A percentile compares a stretch with the other conserved stretches of the same genome.
Conservation (phyloP, 768 basidiomycete genomes). For the Agaricus blazei region DNA sequence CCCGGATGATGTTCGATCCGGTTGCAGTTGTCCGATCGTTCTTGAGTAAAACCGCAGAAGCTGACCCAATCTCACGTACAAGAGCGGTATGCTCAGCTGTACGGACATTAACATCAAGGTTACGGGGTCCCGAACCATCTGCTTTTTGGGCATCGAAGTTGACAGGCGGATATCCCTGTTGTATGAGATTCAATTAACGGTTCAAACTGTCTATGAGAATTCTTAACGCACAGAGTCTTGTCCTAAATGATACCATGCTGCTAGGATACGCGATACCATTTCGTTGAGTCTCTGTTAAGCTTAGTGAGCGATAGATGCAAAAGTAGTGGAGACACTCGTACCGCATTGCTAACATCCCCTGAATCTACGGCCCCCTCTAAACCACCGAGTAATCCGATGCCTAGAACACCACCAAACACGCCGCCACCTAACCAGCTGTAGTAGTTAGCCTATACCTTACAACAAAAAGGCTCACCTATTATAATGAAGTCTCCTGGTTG, state of each 20-base stretch:
- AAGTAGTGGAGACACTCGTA: constrained; percentile 12
- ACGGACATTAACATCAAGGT: constrained; percentile 38
- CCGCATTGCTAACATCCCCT: constrained; percentile 27
- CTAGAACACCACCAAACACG: constrained; percentile 17
- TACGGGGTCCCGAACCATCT: constrained; percentile 39
- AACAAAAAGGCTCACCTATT: constrained; percentile 25
- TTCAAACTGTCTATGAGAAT: no score
- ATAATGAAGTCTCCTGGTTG: constrained; percentile 46
- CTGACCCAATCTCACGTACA: constrained; percentile 58
- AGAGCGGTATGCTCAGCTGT: constrained; percentile 42
- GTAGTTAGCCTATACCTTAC: not conserved
- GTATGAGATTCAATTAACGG: not conserved
- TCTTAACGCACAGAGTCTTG: constrained; percentile 36
- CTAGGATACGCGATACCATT: constrained; percentile 42
- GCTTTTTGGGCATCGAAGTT: constrained; percentile 43
- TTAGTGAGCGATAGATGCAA: not conserved
- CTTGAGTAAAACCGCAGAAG: constrained; percentile 65
- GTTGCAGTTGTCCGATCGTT: constrained; percentile 42
- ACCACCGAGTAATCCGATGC: constrained; percentile 3
- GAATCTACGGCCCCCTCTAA: constrained; percentile 30
- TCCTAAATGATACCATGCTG: constrained; percentile 41
- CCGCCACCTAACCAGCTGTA: constrained; percentile 29
- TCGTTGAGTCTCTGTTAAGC: constrained; percentile 33
- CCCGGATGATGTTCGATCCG: constrained; percentile 28
- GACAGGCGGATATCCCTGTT: constrained; percentile 37